phyloP scores from a whole-genome alignment of 2,329 filamentous ascomycete species.

The Aspergillus aculeatinus region DNA sequence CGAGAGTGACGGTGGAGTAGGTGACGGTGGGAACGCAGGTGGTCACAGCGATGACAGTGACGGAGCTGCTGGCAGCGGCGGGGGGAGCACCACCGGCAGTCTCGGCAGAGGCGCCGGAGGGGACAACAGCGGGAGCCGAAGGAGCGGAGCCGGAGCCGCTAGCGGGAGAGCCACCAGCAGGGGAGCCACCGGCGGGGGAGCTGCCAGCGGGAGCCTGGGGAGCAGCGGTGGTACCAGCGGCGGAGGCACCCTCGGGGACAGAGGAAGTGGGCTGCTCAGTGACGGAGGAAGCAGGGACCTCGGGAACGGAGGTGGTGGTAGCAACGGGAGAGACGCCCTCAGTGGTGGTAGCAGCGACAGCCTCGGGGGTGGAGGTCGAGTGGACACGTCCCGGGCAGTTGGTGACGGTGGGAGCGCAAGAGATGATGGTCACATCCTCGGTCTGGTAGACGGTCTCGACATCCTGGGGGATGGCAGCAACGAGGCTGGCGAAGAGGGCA shows the following conservation, averaged over 20 bases:
- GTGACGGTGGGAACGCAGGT: slow-evolving; percentile 35
- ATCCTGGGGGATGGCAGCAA: slow-evolving; percentile 37
- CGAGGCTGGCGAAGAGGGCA: slow-evolving; percentile 44
- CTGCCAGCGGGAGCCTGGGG: slow-evolving; percentile 6
- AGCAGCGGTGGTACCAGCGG: background rate
- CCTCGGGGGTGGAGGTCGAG: slow-evolving; percentile 25
- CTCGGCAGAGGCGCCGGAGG: slow-evolving; percentile 16
- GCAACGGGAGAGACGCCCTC: slow-evolving; percentile 7
- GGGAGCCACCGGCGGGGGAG: slow-evolving; percentile 4
- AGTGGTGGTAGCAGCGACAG: slow-evolving; percentile 19
- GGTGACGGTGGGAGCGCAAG: slow-evolving; percentile 60
- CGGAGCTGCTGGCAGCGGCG: slow-evolving; percentile 13
- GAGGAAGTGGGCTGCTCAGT: background rate
- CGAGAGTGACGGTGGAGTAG: slow-evolving; percentile 31
- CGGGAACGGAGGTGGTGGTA: slow-evolving; percentile 9
- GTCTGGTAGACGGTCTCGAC: slow-evolving; percentile 56
- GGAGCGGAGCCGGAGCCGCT: slow-evolving; percentile 10
- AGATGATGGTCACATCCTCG: slow-evolving; percentile 62
- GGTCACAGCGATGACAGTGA: slow-evolving; percentile 31
- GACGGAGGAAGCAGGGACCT: background rate
- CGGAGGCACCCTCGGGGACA: slow-evolving; percentile 1
- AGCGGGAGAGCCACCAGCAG: slow-evolving; percentile 2
- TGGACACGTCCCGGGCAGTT: slow-evolving; percentile 51
- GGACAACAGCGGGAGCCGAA: slow-evolving; percentile 18
- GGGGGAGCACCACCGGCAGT: slow-evolving; percentile 16